phyloP scores from a whole-genome alignment of 2,329 filamentous ascomycete species.

The Malbranchea cinnamomea region DNA sequence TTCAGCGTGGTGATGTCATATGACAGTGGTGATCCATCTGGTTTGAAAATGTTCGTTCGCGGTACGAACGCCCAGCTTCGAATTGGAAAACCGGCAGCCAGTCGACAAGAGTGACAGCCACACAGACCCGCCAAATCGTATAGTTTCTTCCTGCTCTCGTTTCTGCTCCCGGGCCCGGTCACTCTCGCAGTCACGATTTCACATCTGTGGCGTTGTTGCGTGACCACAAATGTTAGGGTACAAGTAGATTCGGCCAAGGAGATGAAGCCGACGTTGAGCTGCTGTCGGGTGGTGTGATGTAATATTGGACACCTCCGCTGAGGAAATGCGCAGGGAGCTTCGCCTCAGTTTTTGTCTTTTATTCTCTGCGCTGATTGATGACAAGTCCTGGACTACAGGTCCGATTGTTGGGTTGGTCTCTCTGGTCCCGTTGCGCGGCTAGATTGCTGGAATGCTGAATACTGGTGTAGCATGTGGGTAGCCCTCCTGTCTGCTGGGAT shows the following conservation, averaged over 20 bases:
- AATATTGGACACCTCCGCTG: constrained; percentile 42
- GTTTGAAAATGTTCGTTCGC: constrained; percentile 39
- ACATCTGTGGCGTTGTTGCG: constrained; percentile 32
- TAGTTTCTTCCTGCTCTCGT: constrained; percentile 20
- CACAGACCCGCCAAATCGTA: constrained; percentile 48
- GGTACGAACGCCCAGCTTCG: constrained; percentile 53
- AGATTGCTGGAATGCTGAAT: no score
- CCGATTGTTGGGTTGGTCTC: no score
- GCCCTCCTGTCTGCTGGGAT: no score
- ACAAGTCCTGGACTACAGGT: constrained; percentile 13
- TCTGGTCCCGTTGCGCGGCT: no score
- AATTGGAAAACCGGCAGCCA: constrained; percentile 46
- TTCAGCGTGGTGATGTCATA: constrained; percentile 32
- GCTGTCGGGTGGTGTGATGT: constrained; percentile 40
- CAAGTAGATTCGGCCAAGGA: constrained; percentile 38
- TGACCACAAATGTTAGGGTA: constrained; percentile 31
- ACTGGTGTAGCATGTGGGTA: no score
- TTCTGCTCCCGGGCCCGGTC: no score
- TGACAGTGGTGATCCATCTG: constrained; percentile 19
- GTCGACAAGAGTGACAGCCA: constrained; percentile 47
- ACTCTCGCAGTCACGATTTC: constrained; percentile 48
- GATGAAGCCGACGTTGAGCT: constrained; percentile 32
- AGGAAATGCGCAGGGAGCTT: constrained; percentile 35
- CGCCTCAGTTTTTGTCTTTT: constrained; percentile 12
- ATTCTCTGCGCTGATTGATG: constrained; percentile 6